Base-by-base conservation (phyloP, 2,329 filamentous ascomycete genomes). In the Incumbomyces delicatus region DNA sequence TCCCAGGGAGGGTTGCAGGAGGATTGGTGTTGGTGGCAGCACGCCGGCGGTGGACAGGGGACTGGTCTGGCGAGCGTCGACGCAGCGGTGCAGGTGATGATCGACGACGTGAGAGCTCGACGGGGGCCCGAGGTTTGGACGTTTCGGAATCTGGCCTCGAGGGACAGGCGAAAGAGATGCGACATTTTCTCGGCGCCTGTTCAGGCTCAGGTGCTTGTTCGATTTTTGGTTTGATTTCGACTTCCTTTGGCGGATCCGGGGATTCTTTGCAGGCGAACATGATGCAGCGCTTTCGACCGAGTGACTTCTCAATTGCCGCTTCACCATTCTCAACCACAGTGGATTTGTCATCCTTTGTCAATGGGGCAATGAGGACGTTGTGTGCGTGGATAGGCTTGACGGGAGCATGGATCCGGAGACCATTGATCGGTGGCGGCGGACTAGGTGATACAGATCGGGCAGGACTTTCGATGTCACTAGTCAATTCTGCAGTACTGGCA, bases 391-490 rank as follows among this genome's bases (percentile, higher is more conserved):
- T 46, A 10, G 51, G 44, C 36, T 57, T 56, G 18, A 46, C 50
- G n/a, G 50, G 31, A 5, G 49, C 39, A 11, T 57, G 48, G 32
- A 63, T 57, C 20, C 33, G 44, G 20, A 46, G 37, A 32, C 63
- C 64, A 45, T 65, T 54, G 1, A 80, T 74, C 3, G 80, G 80
- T 2, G 83, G 72, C n/a, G 87, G 87, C 14, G 92, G 90, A 60
- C 90, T 96, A 1, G 89, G 87, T 0, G 87, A 90, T 63, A 80
- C 87, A 31, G 87, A 86, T 47, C 87, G 76, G n/a, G 87, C 84
- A 35, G 90, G 88, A 59, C 87, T 95, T 49, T 87, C 89, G 48
- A 86, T 92, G 60, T 95, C 92, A 65, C 89, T 95, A n/a, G 88
- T 95, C 48, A 96, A 74, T 54, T 95, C 90, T 32, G 85, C 85